Conservation (phyloP, 1,284 basidiomycete genomes). For the Vanrija sp. region DNA sequence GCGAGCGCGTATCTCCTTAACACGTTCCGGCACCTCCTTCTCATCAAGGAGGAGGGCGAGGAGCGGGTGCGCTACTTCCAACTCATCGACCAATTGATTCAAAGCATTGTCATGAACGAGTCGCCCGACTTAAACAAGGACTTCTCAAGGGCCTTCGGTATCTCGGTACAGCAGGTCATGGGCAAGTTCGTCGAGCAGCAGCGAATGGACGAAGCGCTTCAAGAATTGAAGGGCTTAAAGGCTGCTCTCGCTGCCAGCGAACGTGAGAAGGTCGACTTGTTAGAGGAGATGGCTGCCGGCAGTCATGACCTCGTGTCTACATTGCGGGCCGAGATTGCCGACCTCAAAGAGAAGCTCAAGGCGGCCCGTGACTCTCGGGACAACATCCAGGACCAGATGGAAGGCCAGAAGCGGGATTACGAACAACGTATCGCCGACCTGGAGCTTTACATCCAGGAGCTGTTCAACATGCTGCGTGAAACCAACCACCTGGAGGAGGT, state of each 20-base stretch:
- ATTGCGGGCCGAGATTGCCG: slow-evolving; percentile 68
- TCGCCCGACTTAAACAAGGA: slow-evolving; percentile 67
- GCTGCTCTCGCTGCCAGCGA: slow-evolving; percentile 53
- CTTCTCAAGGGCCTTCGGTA: slow-evolving; percentile 79
- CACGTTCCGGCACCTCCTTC: slow-evolving; percentile 84
- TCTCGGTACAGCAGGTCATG: slow-evolving; percentile 83
- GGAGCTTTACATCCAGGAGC: slow-evolving; percentile 86
- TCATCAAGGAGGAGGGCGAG: slow-evolving; percentile 84
- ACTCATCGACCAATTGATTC: slow-evolving; percentile 87
- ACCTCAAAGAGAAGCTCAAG: slow-evolving; percentile 74
- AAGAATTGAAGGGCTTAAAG: slow-evolving; percentile 69
- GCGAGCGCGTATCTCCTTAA: slow-evolving; percentile 85
- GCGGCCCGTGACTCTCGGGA: slow-evolving; percentile 74
- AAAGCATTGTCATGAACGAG: slow-evolving; percentile 84
- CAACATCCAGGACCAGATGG: slow-evolving; percentile 71
- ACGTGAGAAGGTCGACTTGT: slow-evolving; percentile 55
- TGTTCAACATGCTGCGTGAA: slow-evolving; percentile 88
- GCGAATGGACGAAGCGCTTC: slow-evolving; percentile 69
- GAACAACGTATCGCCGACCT: slow-evolving; percentile 84
- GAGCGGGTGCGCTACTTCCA: slow-evolving; percentile 83
- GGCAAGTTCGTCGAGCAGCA: slow-evolving; percentile 90
- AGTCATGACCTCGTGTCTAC: slow-evolving; percentile 78
- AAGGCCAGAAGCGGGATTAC: slow-evolving; percentile 73
- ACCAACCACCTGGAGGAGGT: slow-evolving; percentile 71
- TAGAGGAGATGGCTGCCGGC: slow-evolving; percentile 74